phyloP scores from a whole-genome alignment of 1,284 basidiomycete genomes.

The Trametes pubescens region DNA sequence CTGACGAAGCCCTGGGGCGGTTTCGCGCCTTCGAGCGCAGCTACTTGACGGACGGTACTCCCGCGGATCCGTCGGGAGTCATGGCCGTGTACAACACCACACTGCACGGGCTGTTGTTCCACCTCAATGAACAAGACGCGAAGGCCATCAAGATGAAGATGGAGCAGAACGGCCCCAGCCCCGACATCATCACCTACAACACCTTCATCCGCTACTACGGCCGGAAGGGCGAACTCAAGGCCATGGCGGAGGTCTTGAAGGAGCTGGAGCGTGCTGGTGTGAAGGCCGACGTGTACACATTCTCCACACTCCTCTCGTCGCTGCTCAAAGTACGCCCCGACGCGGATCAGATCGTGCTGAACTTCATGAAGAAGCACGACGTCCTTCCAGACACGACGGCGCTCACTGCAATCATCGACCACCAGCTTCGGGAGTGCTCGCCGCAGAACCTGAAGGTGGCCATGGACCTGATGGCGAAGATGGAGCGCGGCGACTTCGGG shows the following conservation, averaged over 20 bases:
- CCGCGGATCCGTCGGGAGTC: slow-evolving; percentile 22
- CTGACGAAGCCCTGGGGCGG: slow-evolving; percentile 54
- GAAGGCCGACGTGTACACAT: slow-evolving; percentile 80
- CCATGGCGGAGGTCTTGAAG: slow-evolving; percentile 62
- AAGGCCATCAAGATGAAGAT: slow-evolving; percentile 58
- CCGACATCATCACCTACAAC: slow-evolving; percentile 82
- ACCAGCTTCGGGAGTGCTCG: slow-evolving; percentile 66
- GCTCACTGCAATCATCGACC: slow-evolving; percentile 78
- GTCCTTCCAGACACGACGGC: slow-evolving; percentile 76
- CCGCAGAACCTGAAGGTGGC: slow-evolving; percentile 65
- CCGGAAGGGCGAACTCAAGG: slow-evolving; percentile 64
- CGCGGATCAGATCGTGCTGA: slow-evolving; percentile 67
- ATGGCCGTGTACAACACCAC: slow-evolving; percentile 70
- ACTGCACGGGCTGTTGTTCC: slow-evolving; percentile 64
- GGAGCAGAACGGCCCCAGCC: slow-evolving; percentile 58
- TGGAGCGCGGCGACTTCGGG: slow-evolving; percentile 66
- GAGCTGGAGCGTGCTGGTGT: slow-evolving; percentile 61
- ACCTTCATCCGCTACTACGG: slow-evolving; percentile 75
- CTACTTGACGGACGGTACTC: slow-evolving; percentile 32
- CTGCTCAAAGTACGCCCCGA: slow-evolving; percentile 72
- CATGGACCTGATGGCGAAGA: slow-evolving; percentile 69
- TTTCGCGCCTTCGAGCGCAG: slow-evolving; percentile 59
- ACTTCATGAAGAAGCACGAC: slow-evolving; percentile 78
- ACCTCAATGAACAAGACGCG: slow-evolving; percentile 53
- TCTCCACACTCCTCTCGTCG: slow-evolving; percentile 80